A percentile compares a stretch with the other conserved stretches of the same genome.
Evolutionary conservation across 1,139 yeast species (phyloP).

Genomic region (Saccharomycopsis crataegensis): DNA sequence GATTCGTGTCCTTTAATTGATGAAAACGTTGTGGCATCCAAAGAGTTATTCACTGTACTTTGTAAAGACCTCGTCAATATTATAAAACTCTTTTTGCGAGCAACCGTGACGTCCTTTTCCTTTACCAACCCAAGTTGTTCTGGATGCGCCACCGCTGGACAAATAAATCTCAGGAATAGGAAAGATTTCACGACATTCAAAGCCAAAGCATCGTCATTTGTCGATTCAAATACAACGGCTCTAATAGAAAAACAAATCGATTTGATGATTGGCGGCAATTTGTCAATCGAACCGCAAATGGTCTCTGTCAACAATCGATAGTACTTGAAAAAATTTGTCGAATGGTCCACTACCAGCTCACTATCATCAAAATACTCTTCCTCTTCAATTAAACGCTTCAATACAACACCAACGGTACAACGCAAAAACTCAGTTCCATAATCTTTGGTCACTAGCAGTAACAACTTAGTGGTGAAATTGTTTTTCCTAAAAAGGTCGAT

Average conservation of each 20-base stretch:
- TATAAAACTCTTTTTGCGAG: constrained; percentile 27
- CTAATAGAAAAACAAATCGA: constrained; percentile 69
- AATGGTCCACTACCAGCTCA: constrained; percentile 35
- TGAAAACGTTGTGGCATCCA: constrained; percentile 53
- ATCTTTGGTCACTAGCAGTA: constrained; percentile 61
- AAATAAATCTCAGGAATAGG: constrained; percentile 72
- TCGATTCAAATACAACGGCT: constrained; percentile 42
- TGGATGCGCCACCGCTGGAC: constrained; percentile 81
- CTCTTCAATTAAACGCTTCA: constrained; percentile 41
- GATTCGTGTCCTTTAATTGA: constrained; percentile 19
- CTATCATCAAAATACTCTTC: constrained; percentile 66
- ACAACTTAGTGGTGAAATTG: constrained; percentile 71
- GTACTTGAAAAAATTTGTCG: constrained; percentile 47
- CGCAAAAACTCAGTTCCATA: constrained; percentile 56
- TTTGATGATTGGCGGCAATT: constrained; percentile 66
- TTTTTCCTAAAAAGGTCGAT: constrained; percentile 74
- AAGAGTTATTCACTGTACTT: constrained; percentile 75
- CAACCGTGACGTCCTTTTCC: not conserved
- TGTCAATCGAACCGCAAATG: constrained; percentile 46
- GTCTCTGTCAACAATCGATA: constrained; percentile 53
- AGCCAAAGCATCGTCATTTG: constrained; percentile 61
- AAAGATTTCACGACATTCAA: constrained; percentile 80
- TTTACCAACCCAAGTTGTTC: not conserved
- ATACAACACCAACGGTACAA: constrained; percentile 46
- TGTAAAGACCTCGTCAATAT: constrained; percentile 80